Evolutionary conservation across 2,329 filamentous ascomycete species (phyloP).

Genomic region (Xylaria sp.): DNA sequence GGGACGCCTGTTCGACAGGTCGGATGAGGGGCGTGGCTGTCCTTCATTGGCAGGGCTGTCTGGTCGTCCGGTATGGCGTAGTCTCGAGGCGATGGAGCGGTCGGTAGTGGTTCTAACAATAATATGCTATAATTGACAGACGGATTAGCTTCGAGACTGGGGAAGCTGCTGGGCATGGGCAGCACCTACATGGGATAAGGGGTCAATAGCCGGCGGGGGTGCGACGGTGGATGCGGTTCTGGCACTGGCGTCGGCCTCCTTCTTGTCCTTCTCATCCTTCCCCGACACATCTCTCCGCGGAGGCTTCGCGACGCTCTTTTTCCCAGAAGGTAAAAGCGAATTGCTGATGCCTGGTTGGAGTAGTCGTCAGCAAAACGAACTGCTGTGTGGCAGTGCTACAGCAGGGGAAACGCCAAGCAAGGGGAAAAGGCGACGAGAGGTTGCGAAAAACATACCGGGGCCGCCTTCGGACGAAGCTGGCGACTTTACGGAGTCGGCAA

Average conservation of each 20-base stretch:
- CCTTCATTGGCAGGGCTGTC: constrained; percentile 54
- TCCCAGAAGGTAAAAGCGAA: constrained; percentile 20
- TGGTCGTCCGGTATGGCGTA: constrained; percentile 54
- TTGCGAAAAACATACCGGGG: constrained; percentile 12
- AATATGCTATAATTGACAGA: constrained; percentile 47
- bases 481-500: constrained; percentile 13
- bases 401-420: constrained; percentile 1
- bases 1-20: constrained; percentile 43
- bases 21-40: constrained; percentile 44
- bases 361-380: constrained; percentile 4
- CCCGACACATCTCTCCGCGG: constrained; percentile 30
- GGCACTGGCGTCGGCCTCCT: constrained; percentile 23
- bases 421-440: neutral
- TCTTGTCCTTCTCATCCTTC: constrained; percentile 33
- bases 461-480: constrained; percentile 24
- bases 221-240: constrained; percentile 23
- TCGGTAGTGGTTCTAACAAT: constrained; percentile 41
- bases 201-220: constrained; percentile 58
- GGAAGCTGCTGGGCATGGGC: constrained; percentile 7
- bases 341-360: constrained; percentile 29
- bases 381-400: neutral
- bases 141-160: constrained; percentile 4
- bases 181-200: constrained; percentile 65
- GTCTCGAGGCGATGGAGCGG: constrained; percentile 44
- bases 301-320: constrained; percentile 29